Evolutionary conservation across 2,329 filamentous ascomycete species (phyloP), one percentile per base, ranked within the genome.

Genomic region (Diaporthe sp.): DNA sequence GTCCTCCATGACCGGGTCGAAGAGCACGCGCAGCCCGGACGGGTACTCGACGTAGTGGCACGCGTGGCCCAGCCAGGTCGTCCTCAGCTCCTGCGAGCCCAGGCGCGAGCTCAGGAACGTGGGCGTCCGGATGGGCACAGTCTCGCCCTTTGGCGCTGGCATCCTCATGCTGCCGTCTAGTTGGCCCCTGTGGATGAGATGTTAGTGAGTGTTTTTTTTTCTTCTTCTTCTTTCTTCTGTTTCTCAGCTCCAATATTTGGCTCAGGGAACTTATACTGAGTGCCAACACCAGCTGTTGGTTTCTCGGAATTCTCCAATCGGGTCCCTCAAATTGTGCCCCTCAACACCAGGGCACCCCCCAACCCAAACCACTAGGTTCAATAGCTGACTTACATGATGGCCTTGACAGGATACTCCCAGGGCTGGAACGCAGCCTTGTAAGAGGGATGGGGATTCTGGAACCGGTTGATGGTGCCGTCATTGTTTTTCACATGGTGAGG

Each of bases 21-120:
- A 98, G 4, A 98, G 90, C 4, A 98, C 95, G 73, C 96, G 92
- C 72, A 98, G 87, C 0, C 96, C 96, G 19, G 90, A 89, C 2
- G 95, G 95, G 80, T 96, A 98, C 83, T 98, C 96, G 79, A 98
- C 91, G 81, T 95, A 96, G 86, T 95, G 98, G 86, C 95, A 98
- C 4, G 96, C 96, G 83, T 98, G 96, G 49, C 96, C 96, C 3
- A 98, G 91, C 96, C 96, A 98, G 55, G 96, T 98, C 46, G 96
- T 94, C 72, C 95, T 92, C 34, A 98, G 89, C 55, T 89, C 88
- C 25, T 84, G 25, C 1, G 68, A 58, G 3, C 12, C 68, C 7
- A 88, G 84, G 73, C 94, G 90, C 19, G 86, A 86, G 1, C 90
- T 84, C 13, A 94, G 88, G 83, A 96, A 96, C 6, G 87, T 81